Conservation (phyloP, 2,329 filamentous ascomycete species). For the Blumeriella jaapii region DNA sequence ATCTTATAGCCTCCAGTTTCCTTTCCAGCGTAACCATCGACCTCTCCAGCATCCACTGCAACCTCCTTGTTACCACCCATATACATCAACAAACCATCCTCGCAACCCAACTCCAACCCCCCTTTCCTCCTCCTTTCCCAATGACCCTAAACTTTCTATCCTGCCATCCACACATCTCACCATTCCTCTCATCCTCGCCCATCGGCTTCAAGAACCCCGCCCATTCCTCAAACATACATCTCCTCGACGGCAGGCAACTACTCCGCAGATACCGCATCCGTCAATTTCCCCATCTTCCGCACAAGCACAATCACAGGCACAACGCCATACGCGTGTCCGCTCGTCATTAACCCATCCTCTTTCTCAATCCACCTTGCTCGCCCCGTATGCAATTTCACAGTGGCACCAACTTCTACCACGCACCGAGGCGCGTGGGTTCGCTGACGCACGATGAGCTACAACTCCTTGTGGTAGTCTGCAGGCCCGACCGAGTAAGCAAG, state of each 20-base stretch:
- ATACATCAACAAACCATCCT: conserved; percentile 58
- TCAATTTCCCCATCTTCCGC: conserved; percentile 56
- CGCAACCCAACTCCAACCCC: conserved; percentile 63
- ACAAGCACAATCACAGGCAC: too few relatives aligned
- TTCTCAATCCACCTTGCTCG: too few relatives aligned
- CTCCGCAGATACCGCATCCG: conserved; percentile 50
- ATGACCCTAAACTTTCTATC: conserved; percentile 12
- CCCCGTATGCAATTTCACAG: too few relatives aligned
- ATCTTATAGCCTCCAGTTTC: conserved; percentile 20
- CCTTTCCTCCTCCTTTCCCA: conserved; percentile 23
- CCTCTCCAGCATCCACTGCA: conserved; percentile 61
- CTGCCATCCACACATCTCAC: conserved; percentile 16
- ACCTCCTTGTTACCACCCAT: conserved; percentile 55
- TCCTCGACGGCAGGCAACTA: conserved; percentile 43
- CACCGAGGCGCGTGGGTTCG: too few relatives aligned
- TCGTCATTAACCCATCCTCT: too few relatives aligned
- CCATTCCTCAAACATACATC: conserved; percentile 78
- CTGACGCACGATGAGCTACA: too few relatives aligned
- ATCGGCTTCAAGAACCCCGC: conserved; percentile 72
- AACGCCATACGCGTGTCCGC: too few relatives aligned
- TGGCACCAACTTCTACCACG: too few relatives aligned
- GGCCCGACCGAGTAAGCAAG: too few relatives aligned
- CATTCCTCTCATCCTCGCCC: conserved; percentile 44
- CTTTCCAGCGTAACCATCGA: conserved; percentile 43
- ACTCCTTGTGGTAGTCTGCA: too few relatives aligned